Conservation (phyloP, 352 stramenopile species). For the Thalassiosira ordinaria region DNA sequence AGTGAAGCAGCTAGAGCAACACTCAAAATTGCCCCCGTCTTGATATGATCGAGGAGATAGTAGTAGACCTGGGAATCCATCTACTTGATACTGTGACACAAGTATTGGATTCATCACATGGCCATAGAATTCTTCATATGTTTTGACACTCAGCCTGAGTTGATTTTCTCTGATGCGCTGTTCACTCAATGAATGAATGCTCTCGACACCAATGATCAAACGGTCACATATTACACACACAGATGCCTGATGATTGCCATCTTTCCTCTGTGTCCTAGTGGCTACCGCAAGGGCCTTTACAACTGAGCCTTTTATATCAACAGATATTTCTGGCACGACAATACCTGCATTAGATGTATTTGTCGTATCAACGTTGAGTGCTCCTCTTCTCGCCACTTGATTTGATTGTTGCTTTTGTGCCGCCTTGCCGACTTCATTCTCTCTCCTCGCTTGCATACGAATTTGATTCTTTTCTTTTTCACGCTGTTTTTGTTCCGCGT, state of each 20-base stretch:
- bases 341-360: neutral
- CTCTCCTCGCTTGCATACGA: neutral
- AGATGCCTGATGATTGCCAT: slow-evolving; percentile 17
- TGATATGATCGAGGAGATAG: slow-evolving; percentile 16
- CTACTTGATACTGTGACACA: neutral
- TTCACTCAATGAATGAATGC: slow-evolving; percentile 1
- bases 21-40: slow-evolving; percentile 19
- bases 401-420: neutral
- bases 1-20: slow-evolving; percentile 23
- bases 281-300: neutral
- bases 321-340: neutral
- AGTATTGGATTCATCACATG: neutral
- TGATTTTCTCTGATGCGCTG: neutral
- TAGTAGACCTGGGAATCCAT: slow-evolving; percentile 1
- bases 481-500: too few relatives aligned
- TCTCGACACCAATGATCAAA: slow-evolving; percentile 17
- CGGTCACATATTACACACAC: slow-evolving; percentile 22
- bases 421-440: neutral
- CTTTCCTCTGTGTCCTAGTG: slow-evolving; percentile 1
- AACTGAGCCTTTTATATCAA: slow-evolving; percentile 2
- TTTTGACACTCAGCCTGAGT: neutral
- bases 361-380: neutral
- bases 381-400: too few relatives aligned
- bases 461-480: too few relatives aligned
- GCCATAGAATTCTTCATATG: slow-evolving; percentile 15